phyloP scores from a whole-genome alignment of 176 grass and related monocot species.

The Oryza brachyantha region DNA sequence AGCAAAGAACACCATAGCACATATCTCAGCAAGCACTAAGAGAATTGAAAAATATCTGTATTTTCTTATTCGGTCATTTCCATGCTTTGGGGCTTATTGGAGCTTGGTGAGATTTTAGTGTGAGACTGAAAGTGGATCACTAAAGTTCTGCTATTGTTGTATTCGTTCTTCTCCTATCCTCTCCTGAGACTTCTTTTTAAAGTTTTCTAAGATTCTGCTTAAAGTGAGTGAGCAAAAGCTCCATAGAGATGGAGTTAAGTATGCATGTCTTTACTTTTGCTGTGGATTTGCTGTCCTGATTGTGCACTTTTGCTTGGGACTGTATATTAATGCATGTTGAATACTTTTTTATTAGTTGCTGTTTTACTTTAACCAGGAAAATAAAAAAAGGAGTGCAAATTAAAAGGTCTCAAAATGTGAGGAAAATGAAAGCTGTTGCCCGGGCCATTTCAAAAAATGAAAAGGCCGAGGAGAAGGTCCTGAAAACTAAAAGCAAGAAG shows the following conservation, averaged over 20 bases:
- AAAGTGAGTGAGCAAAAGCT: not conserved
- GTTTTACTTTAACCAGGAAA: conserved; percentile 60
- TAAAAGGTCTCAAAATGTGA: conserved; percentile 60
- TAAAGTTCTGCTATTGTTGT: not conserved
- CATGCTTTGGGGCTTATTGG: not conserved
- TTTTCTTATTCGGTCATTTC: not conserved
- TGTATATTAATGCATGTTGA: not conserved
- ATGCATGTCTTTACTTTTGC: not conserved
- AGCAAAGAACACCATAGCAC: not conserved
- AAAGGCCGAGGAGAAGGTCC: conserved; percentile 62
- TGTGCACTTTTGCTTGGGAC: not conserved
- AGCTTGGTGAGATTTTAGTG: not conserved
- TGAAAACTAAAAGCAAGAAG: conserved; percentile 73
- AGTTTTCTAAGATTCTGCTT: not conserved
- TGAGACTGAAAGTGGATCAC: not conserved
- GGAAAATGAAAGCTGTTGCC: conserved; percentile 68
- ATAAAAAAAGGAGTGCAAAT: conserved; percentile 62
- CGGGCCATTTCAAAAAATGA: conserved; percentile 60
- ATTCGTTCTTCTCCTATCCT: not conserved
- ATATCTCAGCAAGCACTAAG: not conserved
- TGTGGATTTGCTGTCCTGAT: not conserved
- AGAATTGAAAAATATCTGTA: not conserved
- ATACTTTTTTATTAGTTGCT: not conserved
- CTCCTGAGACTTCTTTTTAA: not conserved
- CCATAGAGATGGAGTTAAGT: not conserved